A percentile compares a stretch with the other conserved stretches of the same genome.
These are phyloP conservation scores for Emmonsiellopsis sp. DNA, from an alignment of 2,329 filamentous ascomycete genomes.

Conservation along the genomic window DNA sequence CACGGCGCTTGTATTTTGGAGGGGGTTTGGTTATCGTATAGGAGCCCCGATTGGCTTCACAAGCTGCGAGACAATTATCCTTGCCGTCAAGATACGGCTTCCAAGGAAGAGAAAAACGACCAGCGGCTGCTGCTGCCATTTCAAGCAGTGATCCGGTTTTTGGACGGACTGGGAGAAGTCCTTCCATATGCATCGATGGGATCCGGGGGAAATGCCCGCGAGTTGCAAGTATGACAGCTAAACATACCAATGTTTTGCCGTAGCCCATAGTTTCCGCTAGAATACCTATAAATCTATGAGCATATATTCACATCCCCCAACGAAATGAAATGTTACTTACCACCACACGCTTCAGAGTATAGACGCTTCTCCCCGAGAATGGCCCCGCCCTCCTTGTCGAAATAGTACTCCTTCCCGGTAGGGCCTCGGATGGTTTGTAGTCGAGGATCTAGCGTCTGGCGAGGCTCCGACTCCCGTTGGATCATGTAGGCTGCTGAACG, in stretches of 20 bases:
- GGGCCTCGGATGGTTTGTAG: conserved; percentile 54
- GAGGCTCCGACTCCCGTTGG: conserved; percentile 62
- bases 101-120: conserved; percentile 62
- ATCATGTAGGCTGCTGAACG: conserved; percentile 76
- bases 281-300: conserved; percentile 23
- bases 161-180: conserved; percentile 31
- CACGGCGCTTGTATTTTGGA: conserved; percentile 33
- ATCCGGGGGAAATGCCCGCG: conserved; percentile 57
- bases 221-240: conserved; percentile 69
- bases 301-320: background rate
- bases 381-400: conserved; percentile 54
- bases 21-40: conserved; percentile 47
- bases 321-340: conserved; percentile 31
- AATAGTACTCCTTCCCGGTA: conserved; percentile 56
- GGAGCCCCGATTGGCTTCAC: conserved; percentile 49
- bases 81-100: conserved; percentile 52
- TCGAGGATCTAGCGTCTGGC: conserved; percentile 62
- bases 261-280: conserved; percentile 44
- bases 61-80: conserved; percentile 45
- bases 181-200: conserved; percentile 51
- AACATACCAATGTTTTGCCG: conserved; percentile 82
- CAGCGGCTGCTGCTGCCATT: conserved; percentile 65
- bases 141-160: conserved; percentile 57
- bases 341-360: conserved; percentile 68
- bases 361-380: conserved; percentile 58